Conservation (phyloP, 176 grass and related monocot genomes). For the Musa acuminata region DNA sequence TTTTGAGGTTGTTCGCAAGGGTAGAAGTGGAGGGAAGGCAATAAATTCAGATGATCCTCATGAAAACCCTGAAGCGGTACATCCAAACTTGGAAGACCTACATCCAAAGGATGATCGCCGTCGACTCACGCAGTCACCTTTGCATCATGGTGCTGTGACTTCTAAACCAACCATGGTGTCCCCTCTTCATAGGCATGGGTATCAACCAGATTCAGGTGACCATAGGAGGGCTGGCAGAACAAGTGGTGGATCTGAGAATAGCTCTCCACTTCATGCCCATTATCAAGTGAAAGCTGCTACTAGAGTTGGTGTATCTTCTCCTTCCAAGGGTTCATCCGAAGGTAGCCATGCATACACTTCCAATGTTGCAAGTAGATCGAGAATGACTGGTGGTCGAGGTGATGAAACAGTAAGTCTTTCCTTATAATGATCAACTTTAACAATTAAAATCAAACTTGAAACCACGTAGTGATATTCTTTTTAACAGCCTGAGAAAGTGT, state of each 20-base stretch:
- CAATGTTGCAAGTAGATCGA: constrained; percentile 40
- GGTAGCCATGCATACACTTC: constrained; percentile 30
- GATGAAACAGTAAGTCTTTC: constrained; percentile 49
- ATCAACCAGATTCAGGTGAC: constrained; percentile 16
- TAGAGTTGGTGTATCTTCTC: constrained; percentile 52
- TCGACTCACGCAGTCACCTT: neutral
- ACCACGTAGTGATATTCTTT: constrained; percentile 1
- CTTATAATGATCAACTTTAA: neutral
- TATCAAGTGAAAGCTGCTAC: constrained; percentile 34
- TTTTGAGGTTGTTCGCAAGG: constrained; percentile 62
- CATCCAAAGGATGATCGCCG: constrained; percentile 28
- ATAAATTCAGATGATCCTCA: constrained; percentile 27
- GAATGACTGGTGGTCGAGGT: constrained; percentile 28
- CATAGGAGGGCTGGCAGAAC: constrained; percentile 15
- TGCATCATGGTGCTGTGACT: constrained; percentile 19
- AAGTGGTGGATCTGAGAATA: constrained; percentile 5
- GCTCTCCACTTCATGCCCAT: constrained; percentile 50
- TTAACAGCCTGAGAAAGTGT: constrained; percentile 58
- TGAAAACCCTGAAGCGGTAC: neutral
- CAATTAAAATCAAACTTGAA: neutral
- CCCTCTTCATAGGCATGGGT: constrained; percentile 32
- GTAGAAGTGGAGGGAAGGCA: constrained; percentile 39
- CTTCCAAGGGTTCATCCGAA: constrained; percentile 46
- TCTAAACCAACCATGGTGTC: constrained; percentile 26
- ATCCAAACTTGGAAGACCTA: constrained; percentile 26